Conservation (phyloP, 1,284 basidiomycete species). For the Apiotrichum siamense region DNA sequence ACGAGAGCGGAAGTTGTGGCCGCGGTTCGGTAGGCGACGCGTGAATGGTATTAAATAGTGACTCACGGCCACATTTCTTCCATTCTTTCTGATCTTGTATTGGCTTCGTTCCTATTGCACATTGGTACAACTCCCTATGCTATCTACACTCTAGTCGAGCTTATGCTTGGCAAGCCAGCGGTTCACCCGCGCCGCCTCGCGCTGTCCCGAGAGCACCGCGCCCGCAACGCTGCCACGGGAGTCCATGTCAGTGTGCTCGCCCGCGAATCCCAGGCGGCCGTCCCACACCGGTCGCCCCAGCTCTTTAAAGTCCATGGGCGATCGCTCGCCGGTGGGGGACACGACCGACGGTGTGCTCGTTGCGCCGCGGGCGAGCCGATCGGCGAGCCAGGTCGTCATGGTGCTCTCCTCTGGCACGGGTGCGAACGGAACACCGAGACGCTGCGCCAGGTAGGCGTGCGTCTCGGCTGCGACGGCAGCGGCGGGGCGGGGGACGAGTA, state of each 20-base stretch:
- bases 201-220: constrained; percentile 47
- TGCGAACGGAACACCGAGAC: constrained; percentile 19
- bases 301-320: constrained; percentile 51
- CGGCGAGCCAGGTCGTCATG: constrained; percentile 50
- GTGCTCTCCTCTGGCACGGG: constrained; percentile 19
- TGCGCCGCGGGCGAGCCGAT: constrained; percentile 50
- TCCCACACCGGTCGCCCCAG: constrained; percentile 48
- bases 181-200: constrained; percentile 47
- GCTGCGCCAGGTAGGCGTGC: constrained; percentile 43
- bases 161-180: constrained; percentile 22
- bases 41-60: too few species aligned
- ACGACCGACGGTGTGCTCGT: constrained; percentile 51
- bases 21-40: too few species aligned
- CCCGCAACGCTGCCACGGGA: constrained; percentile 50
- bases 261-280: constrained; percentile 51
- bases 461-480: constrained; percentile 37
- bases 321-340: constrained; percentile 37
- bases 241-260: constrained; percentile 53
- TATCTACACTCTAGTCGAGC: not conserved
- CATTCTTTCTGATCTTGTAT: not conserved
- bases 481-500: constrained; percentile 24
- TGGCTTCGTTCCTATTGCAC: not conserved
- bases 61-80: too few species aligned
- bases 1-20: too few species aligned
- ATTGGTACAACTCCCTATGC: not conserved